Conservation (phyloP, 768 basidiomycete species). For the Termitomyces sp. region DNA sequence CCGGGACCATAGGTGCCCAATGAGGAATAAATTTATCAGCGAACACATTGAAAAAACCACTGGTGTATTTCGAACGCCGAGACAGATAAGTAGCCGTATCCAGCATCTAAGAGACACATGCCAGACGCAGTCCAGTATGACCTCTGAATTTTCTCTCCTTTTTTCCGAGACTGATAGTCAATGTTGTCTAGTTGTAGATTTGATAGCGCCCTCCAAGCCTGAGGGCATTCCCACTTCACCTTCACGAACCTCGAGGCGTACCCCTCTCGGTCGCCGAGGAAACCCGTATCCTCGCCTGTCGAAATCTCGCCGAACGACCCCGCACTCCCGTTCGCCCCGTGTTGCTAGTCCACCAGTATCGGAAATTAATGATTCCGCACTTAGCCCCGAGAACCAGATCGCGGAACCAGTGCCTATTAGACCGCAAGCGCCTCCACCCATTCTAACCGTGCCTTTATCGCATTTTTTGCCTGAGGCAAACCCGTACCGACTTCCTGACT, state of each 20-base stretch:
- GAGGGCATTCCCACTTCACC: slow-evolving; percentile 7
- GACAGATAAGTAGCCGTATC: slow-evolving; percentile 57
- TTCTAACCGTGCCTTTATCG: background rate
- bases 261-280: slow-evolving; percentile 18
- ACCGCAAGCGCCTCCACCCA: background rate
- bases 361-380: background rate
- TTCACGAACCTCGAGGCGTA: slow-evolving; percentile 13
- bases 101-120: slow-evolving; percentile 54
- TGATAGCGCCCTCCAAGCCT: slow-evolving; percentile 12
- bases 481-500: background rate
- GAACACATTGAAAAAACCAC: slow-evolving; percentile 51
- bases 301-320: background rate
- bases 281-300: slow-evolving; percentile 10
- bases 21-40: slow-evolving; percentile 60
- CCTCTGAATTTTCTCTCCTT: background rate
- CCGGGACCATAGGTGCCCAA: slow-evolving; percentile 49
- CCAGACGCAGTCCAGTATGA: slow-evolving; percentile 26
- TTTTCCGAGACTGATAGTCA: background rate
- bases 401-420: slow-evolving; percentile 1
- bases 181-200: slow-evolving; percentile 16
- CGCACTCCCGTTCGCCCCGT: too few relatives aligned
- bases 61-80: slow-evolving; percentile 49
- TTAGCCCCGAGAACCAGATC: background rate
- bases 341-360: background rate
- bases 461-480: background rate